phyloP scores from a whole-genome alignment of 345 rosid genomes.

The Barbarea vulgaris region DNA sequence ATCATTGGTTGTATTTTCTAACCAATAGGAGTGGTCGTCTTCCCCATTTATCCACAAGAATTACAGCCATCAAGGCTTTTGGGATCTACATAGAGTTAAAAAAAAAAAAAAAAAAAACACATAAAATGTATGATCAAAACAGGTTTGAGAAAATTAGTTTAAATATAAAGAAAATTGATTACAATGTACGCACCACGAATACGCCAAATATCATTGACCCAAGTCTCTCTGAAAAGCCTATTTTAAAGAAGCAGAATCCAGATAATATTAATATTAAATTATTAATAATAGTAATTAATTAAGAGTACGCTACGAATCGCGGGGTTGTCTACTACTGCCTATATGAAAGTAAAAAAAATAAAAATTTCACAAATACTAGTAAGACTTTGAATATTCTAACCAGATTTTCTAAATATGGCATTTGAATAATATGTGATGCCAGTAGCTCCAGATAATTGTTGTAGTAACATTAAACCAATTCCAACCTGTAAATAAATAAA shows the following conservation, averaged over 20 bases:
- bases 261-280: neutral
- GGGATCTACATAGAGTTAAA: conserved; percentile 40
- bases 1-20: conserved; percentile 1
- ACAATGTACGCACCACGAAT: conserved; percentile 41
- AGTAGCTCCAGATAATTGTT: conserved; percentile 49
- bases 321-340: neutral
- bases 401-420: conserved; percentile 52
- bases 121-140: neutral
- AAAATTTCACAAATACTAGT: neutral
- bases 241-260: neutral
- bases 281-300: too few species aligned
- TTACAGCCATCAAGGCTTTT: conserved; percentile 32
- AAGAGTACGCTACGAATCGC: neutral
- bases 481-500: conserved; percentile 46
- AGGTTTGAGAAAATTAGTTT: neutral
- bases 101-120: neutral
- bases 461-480: conserved; percentile 53
- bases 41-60: conserved; percentile 56
- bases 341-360: neutral
- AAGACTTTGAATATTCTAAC: conserved; percentile 32
- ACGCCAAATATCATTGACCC: conserved; percentile 50
- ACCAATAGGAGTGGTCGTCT: conserved; percentile 60
- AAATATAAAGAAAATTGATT: neutral
- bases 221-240: conserved; percentile 42
- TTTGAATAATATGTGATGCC: conserved; percentile 52